Evolutionary conservation across 1,284 basidiomycete genomes (phyloP), one percentile per base, ranked within the genome.

Genomic region (Ganoderma leucocontextum): DNA sequence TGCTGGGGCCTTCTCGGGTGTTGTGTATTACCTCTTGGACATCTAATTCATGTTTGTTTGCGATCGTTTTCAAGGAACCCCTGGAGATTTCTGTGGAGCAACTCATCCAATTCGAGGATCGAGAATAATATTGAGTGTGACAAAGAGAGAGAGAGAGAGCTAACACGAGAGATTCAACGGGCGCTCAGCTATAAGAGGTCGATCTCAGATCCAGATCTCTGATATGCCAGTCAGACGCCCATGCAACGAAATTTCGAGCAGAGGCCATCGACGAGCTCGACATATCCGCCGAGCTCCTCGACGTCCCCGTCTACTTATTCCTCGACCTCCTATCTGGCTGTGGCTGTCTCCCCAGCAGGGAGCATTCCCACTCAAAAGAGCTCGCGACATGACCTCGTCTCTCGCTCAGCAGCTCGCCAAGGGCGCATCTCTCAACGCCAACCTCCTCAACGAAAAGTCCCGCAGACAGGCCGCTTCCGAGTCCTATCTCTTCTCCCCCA

Each of bases 401-500:
- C 91, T 99, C 71, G 94, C 95, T 22, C 82, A 85, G 19, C 97
- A 98, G 81, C 87, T 99, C 38, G 91, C 94, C 49, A 87, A 91
- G 74, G 88, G 91, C 73, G 89, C 91, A 17, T 97, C 95, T 25
- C 83, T 96, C 52, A 97, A 98, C 81, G 85, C 91, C 39, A 81
- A 88, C 52, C 83, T 96, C 22, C 68, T 73, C 42, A 57, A 66
- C 64, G 72, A 73, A 61, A 71, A 67, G 67, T 58, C 87, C 96
- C 38, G 88, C 89, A 35, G 92, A 93, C 72, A 85, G 89, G 67
- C 85, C 87, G 65, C 88, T 89, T 78, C 84, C 9, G 85, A 89
- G 76, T 91, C 87, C 0, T 99, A 98, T 83, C 89, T 99, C 63
- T 99, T 98, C 81, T 90, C 92, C 33, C 87, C 91, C 33, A 85